Conservation (phyloP, 2,329 filamentous ascomycete species). For the Xylariaceae sp. region DNA sequence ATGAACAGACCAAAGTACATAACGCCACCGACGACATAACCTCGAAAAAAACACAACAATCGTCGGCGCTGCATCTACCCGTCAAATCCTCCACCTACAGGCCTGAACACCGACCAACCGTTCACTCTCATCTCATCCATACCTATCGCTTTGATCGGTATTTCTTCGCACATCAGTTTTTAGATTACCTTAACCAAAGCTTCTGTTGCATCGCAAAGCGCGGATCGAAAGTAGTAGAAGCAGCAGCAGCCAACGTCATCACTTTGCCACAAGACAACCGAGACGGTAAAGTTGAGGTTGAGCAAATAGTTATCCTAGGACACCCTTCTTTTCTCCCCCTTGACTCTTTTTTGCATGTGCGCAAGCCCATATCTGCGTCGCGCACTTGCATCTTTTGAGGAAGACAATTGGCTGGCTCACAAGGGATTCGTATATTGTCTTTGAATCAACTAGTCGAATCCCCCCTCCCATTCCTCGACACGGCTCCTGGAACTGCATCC, state of each 20-base stretch:
- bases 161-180: conserved; percentile 7
- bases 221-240: conserved; percentile 9
- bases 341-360: background rate
- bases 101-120: background rate
- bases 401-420: background rate
- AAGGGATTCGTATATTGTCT: background rate
- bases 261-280: conserved; percentile 9
- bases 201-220: conserved; percentile 3
- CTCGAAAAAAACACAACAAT: background rate
- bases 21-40: background rate
- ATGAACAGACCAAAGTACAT: too few species aligned
- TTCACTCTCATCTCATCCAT: conserved; percentile 4
- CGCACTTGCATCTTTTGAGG: background rate
- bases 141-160: conserved; percentile 26
- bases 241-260: conserved; percentile 21
- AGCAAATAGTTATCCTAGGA: background rate
- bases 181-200: background rate
- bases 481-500: conserved; percentile 11
- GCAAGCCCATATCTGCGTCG: background rate
- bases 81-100: background rate
- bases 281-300: background rate
- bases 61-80: background rate
- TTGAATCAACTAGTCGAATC: conserved; percentile 9
- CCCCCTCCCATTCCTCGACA: conserved; percentile 11
- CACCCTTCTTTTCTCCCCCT: background rate